Base-by-base conservation (phyloP, 2,329 filamentous ascomycete genomes). In the Aspergillus nomiae region DNA sequence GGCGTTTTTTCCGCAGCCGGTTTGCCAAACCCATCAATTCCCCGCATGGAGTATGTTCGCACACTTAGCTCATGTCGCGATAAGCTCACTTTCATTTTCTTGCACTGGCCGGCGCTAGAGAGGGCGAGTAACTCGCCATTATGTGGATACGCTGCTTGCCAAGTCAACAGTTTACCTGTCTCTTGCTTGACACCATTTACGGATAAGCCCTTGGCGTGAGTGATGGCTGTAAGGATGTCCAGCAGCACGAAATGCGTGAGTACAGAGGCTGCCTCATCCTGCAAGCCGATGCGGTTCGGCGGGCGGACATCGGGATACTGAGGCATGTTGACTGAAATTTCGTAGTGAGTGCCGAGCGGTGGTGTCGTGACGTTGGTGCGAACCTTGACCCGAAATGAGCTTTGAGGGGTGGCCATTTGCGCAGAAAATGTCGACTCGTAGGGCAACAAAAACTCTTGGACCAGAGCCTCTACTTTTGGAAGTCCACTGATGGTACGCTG, bases 391-490 rank as follows among this genome's bases (percentile, higher is more conserved):
- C 68, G 76, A 61, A 82, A 75, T 12, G 74, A 78, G 62, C 72
- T 74, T 26, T 67, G 64, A n/a, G 71, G 65, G 2, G 72, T 74
- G 43, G 71, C 59, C 45, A 85, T 70, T 1, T 70, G 69, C 11
- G 78, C 73, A 1, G 72, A 74, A 41, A 81, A 76, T 4, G 76
- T 77, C 1, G 80, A 80, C 65, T 84, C 80, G 2, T 84, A 72
- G 10, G 78, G 77, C 5, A 73, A 70, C 10, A 80, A 73, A 60
- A 85, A 78, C 2, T 75, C 70, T 43, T 75, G 72, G 3, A 84
- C 70, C 1, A 82, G 74, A 1, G 71, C 65, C 66, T 85, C 83
- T 24, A 78, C 73, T 30, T 65, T 68, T 7, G 71, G 58, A 4
- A 67, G 28, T 16, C 59, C 53, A 7, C 14, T 34, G 36, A 59